These are phyloP conservation scores for Cardiospermum halicacabum DNA, from an alignment of 345 rosid species.

Conservation along the genomic window DNA sequence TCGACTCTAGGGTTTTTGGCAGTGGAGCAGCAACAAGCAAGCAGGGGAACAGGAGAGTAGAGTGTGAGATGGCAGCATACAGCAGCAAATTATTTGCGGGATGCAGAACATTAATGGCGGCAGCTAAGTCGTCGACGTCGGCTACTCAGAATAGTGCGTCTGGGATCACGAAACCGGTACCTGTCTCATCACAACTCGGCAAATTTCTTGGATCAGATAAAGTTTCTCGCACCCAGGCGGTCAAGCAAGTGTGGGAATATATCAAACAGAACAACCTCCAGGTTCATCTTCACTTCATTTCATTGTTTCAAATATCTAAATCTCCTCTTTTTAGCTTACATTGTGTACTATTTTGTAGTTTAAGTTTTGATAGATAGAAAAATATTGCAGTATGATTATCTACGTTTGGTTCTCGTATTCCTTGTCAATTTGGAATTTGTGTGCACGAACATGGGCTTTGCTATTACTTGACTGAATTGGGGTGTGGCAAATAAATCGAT, in stretches of 20 bases:
- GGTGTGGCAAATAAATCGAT: not conserved
- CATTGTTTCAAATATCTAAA: not conserved
- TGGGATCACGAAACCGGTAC: slow-evolving; percentile 8
- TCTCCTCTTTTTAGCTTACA: not conserved
- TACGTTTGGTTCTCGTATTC: not conserved
- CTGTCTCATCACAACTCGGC: slow-evolving; percentile 32
- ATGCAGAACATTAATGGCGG: slow-evolving; percentile 10
- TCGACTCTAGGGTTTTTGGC: not conserved
- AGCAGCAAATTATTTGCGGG: slow-evolving; percentile 7
- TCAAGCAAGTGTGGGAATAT: slow-evolving; percentile 47
- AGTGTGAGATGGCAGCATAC: not conserved
- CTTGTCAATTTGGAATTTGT: not conserved
- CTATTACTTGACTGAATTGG: not conserved
- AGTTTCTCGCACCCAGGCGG: slow-evolving; percentile 39
- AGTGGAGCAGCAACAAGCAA: not conserved
- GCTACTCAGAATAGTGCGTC: not conserved
- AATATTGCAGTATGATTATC: not conserved
- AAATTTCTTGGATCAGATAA: slow-evolving; percentile 37
- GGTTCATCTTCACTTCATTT: slow-evolving; percentile 23
- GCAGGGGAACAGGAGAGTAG: not conserved
- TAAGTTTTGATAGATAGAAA: not conserved
- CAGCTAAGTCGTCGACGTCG: slow-evolving; percentile 1
- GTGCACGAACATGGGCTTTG: not conserved
- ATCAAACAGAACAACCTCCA: slow-evolving; percentile 45
- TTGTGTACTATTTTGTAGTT: too few relatives aligned